Percentiles rank a stretch among this genome's conserved stretches.
Evolutionary conservation across 495 filamentous ascomycete species (phyloP).

Genomic region (Penicillium alfredii): DNA sequence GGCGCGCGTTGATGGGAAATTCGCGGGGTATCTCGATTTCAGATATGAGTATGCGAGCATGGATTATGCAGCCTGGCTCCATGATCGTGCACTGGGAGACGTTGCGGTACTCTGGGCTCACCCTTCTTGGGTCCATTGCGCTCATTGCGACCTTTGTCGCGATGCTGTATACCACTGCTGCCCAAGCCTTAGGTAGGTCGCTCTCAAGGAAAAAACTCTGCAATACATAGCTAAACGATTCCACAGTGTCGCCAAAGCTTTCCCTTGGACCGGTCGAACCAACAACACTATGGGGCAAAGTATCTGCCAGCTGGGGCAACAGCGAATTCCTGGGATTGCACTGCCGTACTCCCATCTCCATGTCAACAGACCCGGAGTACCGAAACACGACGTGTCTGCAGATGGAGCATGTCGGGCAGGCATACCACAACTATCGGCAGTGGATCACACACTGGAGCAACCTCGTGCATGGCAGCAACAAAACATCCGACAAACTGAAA

Average conservation of each 20-base stretch:
- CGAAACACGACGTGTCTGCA: conserved; percentile 52
- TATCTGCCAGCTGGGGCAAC: conserved; percentile 55
- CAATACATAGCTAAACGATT: neutral
- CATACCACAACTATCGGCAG: conserved; percentile 48
- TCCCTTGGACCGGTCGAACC: conserved; percentile 43
- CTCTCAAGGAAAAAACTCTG: too few relatives aligned
- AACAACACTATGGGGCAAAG: conserved; percentile 45
- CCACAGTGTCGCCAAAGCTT: conserved; percentile 56
- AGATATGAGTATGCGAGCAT: conserved; percentile 60
- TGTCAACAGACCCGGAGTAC: conserved; percentile 24
- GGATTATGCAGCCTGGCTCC: conserved; percentile 58
- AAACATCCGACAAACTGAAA: conserved; percentile 28
- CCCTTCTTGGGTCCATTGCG: conserved; percentile 52
- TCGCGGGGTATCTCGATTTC: conserved; percentile 61
- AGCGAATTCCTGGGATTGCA: conserved; percentile 40
- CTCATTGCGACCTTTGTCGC: conserved; percentile 55
- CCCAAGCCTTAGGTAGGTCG: conserved; percentile 52
- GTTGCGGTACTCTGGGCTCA: conserved; percentile 53
- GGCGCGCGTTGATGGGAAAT: conserved; percentile 51
- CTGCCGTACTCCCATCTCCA: conserved; percentile 56
- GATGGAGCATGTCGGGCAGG: conserved; percentile 57
- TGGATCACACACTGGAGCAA: conserved; percentile 45
- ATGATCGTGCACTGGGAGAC: conserved; percentile 61
- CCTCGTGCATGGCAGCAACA: conserved; percentile 29
- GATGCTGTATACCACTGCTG: conserved; percentile 69